These are phyloP conservation scores for Lachancea nothofagi DNA, from an alignment of 805 yeast genomes.

Conservation along the genomic window DNA sequence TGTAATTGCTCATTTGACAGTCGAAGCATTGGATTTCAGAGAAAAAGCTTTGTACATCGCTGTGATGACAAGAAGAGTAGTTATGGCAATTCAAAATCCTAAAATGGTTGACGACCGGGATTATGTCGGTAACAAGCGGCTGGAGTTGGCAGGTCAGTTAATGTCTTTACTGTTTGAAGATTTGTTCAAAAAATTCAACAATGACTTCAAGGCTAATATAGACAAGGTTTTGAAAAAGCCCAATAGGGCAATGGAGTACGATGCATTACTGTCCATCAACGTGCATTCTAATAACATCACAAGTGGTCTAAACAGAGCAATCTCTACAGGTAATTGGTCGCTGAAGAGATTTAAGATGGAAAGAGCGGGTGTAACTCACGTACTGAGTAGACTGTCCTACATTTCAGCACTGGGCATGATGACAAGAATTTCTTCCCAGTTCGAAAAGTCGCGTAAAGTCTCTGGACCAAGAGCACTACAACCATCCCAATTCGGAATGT, in stretches of 20 bases:
- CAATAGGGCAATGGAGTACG: slow-evolving; percentile 90
- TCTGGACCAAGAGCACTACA: slow-evolving; percentile 98
- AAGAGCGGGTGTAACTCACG: slow-evolving; percentile 98
- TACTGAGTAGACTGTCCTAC: slow-evolving; percentile 81
- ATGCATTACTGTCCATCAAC: slow-evolving; percentile 82
- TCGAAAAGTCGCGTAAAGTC: slow-evolving; percentile 95
- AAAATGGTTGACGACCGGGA: slow-evolving; percentile 97
- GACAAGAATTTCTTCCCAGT: slow-evolving; percentile 99
- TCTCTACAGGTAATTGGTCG: slow-evolving; percentile 98
- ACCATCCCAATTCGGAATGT: slow-evolving; percentile 98
- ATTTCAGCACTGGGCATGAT: slow-evolving; percentile 97
- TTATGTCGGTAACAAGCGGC: slow-evolving; percentile 95
- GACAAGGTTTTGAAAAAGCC: slow-evolving; percentile 93
- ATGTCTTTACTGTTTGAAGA: slow-evolving; percentile 94
- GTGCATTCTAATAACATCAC: slow-evolving; percentile 92
- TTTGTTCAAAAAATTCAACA: slow-evolving; percentile 91
- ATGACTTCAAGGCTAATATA: slow-evolving; percentile 88
- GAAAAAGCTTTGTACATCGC: slow-evolving; percentile 94
- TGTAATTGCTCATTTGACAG: slow-evolving; percentile 90
- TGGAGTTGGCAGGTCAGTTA: slow-evolving; percentile 95
- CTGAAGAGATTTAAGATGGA: slow-evolving; percentile 98
- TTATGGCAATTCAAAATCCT: slow-evolving; percentile 92
- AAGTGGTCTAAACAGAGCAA: slow-evolving; percentile 90
- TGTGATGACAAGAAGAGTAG: slow-evolving; percentile 92
- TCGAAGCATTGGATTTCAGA: slow-evolving; percentile 75